Conservation (phyloP, 352 stramenopile genomes). For the Saprolegnia parasitica region DNA sequence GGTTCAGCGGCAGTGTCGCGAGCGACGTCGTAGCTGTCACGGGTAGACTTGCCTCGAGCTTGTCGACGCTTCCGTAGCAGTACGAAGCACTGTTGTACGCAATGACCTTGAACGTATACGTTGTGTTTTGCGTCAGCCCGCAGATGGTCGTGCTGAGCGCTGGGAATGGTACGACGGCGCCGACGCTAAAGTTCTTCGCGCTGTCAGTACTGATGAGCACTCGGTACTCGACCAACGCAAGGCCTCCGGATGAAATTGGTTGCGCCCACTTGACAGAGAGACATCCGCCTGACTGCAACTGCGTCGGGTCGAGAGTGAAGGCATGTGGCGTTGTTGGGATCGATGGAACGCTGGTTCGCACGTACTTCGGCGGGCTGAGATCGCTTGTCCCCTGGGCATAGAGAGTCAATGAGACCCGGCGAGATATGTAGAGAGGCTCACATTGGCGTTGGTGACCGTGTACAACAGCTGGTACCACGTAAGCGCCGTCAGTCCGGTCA, state of each 20-base stretch:
- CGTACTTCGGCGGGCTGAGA: neutral
- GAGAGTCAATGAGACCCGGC: neutral
- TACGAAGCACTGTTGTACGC: constrained; percentile 28
- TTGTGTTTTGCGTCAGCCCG: constrained; percentile 44
- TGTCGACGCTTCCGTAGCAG: neutral
- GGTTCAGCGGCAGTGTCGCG: constrained; percentile 4
- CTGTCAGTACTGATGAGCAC: constrained; percentile 3
- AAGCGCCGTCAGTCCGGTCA: neutral
- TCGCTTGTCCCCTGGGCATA: neutral
- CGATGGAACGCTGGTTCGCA: neutral
- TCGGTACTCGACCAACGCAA: constrained; percentile 9
- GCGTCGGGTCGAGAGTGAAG: neutral
- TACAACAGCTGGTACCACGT: constrained; percentile 9
- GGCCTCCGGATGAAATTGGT: neutral
- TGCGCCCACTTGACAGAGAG: neutral
- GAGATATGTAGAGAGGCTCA: neutral
- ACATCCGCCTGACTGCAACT: neutral
- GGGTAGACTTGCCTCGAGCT: neutral
- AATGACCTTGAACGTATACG: constrained; percentile 46
- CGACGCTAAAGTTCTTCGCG: constrained; percentile 28
- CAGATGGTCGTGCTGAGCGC: constrained; percentile 37
- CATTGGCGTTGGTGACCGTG: constrained; percentile 13
- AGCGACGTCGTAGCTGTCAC: neutral
- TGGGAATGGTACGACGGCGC: constrained; percentile 27
- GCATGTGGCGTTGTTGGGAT: neutral